phyloP scores from a whole-genome alignment of 1,284 basidiomycete species.

The Leccinum pachyderme region DNA sequence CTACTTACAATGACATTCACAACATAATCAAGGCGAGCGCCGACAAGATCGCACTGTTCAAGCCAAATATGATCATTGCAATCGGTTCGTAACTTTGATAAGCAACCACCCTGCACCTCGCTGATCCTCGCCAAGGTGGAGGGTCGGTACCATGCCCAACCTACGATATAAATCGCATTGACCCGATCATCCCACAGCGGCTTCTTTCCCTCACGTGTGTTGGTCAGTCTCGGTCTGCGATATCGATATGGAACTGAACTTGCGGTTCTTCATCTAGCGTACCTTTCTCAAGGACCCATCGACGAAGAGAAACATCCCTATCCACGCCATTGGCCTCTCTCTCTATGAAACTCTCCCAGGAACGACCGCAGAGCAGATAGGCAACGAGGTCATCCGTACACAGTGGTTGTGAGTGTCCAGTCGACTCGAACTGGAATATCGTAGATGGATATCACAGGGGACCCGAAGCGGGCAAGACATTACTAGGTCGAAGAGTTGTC shows the following conservation, averaged over 20 bases:
- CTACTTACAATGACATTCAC: slow-evolving; percentile 86
- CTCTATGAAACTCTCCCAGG: slow-evolving; percentile 86
- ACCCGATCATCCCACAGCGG: slow-evolving; percentile 52
- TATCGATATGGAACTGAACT: slow-evolving; percentile 1
- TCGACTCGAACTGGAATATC: slow-evolving; percentile 20
- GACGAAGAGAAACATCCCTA: slow-evolving; percentile 80
- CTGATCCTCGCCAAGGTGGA: slow-evolving; percentile 51
- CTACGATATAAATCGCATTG: slow-evolving; percentile 11
- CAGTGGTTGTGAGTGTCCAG: slow-evolving; percentile 79
- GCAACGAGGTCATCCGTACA: slow-evolving; percentile 83
- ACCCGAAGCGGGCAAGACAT: slow-evolving; percentile 60
- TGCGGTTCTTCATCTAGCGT: slow-evolving; percentile 44
- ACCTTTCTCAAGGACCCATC: slow-evolving; percentile 81
- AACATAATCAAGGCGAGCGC: slow-evolving; percentile 68
- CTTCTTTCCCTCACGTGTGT: slow-evolving; percentile 91
- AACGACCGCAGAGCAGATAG: slow-evolving; percentile 73
- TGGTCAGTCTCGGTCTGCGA: slow-evolving; percentile 47
- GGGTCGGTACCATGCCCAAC: slow-evolving; percentile 52
- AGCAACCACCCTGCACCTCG: not conserved
- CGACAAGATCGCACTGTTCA: slow-evolving; percentile 65
- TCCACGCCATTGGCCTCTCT: slow-evolving; percentile 90
- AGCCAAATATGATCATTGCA: slow-evolving; percentile 77
- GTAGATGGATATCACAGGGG: slow-evolving; percentile 41
- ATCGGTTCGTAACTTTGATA: slow-evolving; percentile 54
- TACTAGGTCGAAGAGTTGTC: slow-evolving; percentile 77